Evolutionary conservation across 2,329 filamentous ascomycete species (phyloP).

Genomic region (Diaporthe eres): DNA sequence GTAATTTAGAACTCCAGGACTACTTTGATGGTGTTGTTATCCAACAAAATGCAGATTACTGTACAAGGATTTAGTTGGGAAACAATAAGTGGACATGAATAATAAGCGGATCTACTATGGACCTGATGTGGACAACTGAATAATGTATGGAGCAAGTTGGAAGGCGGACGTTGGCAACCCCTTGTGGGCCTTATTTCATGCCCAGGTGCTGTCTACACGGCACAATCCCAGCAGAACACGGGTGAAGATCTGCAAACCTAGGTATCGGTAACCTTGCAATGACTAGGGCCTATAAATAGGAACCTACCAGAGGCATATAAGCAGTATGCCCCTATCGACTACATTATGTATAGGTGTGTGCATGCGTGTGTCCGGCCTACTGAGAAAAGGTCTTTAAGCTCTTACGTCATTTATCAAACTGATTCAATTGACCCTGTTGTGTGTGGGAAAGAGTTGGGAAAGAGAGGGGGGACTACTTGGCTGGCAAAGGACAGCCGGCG

Average conservation of each 20-base stretch:
- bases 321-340: not conserved
- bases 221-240: conserved; percentile 7
- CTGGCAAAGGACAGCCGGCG: too few species aligned
- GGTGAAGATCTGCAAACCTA: not conserved
- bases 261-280: not conserved
- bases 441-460: too few species aligned
- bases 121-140: conserved; percentile 12
- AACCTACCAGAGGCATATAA: not conserved
- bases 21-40: not conserved
- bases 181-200: not conserved
- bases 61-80: not conserved
- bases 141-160: not conserved
- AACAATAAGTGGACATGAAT: not conserved
- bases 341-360: not conserved
- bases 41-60: not conserved
- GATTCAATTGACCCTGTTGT: not conserved
- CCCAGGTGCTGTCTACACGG: not conserved
- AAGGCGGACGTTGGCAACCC: not conserved
- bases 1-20: not conserved
- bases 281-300: not conserved
- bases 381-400: not conserved
- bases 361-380: not conserved
- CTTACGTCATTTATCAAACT: not conserved
- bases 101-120: not conserved
- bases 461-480: too few species aligned